A percentile compares a stretch with the other conserved stretches of the same genome.
Conservation (phyloP, 345 rosid species). For the Citrus medica region DNA sequence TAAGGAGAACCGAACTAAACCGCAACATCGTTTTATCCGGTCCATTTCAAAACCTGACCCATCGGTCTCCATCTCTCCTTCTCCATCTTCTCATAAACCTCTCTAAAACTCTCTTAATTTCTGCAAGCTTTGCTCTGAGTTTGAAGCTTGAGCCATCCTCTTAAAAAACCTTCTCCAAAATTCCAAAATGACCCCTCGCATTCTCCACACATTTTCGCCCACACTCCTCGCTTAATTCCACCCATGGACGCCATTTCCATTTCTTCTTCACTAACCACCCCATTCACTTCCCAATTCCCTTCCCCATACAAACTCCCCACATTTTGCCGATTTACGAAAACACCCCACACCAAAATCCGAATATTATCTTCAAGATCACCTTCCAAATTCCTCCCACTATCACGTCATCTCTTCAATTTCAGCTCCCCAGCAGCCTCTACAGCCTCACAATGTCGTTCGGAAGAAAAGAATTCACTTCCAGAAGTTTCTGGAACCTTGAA, state of each 20-base stretch:
- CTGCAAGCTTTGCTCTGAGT: neutral
- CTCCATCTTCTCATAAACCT: constrained; percentile 9
- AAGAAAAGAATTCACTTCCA: constrained; percentile 2
- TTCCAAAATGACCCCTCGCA: constrained; percentile 8
- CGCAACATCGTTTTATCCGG: neutral
- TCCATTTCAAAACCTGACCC: constrained; percentile 7
- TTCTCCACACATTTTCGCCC: neutral
- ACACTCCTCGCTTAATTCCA: neutral
- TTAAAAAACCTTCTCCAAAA: neutral
- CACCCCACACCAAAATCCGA: constrained; percentile 6
- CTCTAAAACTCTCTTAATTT: neutral
- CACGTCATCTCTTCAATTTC: constrained; percentile 21
- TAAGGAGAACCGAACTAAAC: neutral
- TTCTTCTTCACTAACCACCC: constrained; percentile 30
- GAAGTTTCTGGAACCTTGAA: constrained; percentile 15
- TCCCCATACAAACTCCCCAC: constrained; percentile 18
- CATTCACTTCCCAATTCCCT: constrained; percentile 32
- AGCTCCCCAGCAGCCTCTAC: constrained; percentile 19
- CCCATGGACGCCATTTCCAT: constrained; percentile 48
- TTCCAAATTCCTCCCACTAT: constrained; percentile 17
- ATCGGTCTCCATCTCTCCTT: neutral
- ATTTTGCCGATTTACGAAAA: constrained; percentile 24
- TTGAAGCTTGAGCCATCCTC: neutral
- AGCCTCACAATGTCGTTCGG: constrained; percentile 15
- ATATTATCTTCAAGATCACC: neutral